Evolutionary conservation across 2,329 filamentous ascomycete genomes (phyloP).

Genomic region (Botrytis elliptica): DNA sequence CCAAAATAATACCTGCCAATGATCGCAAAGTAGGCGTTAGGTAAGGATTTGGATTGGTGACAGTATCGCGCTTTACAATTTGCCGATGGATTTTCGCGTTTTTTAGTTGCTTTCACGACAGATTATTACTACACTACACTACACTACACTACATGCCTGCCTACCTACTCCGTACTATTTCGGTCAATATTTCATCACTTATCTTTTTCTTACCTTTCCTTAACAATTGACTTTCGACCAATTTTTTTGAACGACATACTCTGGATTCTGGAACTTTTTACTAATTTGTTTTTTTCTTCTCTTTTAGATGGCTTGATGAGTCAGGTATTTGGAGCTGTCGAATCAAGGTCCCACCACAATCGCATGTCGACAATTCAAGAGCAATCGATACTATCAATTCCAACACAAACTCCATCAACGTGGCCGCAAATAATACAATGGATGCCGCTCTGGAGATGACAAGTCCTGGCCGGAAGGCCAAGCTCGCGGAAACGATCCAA

Average conservation of each 20-base stretch:
- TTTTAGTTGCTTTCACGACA: background rate
- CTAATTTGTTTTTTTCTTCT: slow-evolving; percentile 17
- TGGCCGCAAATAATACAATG: slow-evolving; percentile 30
- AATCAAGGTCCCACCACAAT: slow-evolving; percentile 35
- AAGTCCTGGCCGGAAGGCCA: slow-evolving; percentile 36
- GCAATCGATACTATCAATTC: slow-evolving; percentile 17
- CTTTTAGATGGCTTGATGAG: slow-evolving; percentile 37
- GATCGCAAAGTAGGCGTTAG: slow-evolving; percentile 2
- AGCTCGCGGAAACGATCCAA: slow-evolving; percentile 38
- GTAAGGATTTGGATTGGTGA: slow-evolving; percentile 16
- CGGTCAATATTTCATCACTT: background rate
- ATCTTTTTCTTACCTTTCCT: slow-evolving; percentile 8
- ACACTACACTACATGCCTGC: background rate
- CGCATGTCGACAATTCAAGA: slow-evolving; percentile 22
- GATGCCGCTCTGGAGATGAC: slow-evolving; percentile 32
- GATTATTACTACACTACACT: background rate
- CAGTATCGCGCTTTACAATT: slow-evolving; percentile 15
- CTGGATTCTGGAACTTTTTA: slow-evolving; percentile 7
- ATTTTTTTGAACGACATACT: background rate
- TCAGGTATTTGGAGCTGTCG: slow-evolving; percentile 38
- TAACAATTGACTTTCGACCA: background rate
- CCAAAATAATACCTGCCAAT: background rate
- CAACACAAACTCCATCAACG: slow-evolving; percentile 19
- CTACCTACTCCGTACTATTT: background rate
- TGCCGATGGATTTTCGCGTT: slow-evolving; percentile 16